Percentiles rank a stretch among this genome's conserved stretches.
Evolutionary conservation across 345 rosid species (phyloP).

Genomic region (Dipteronia sinensis): DNA sequence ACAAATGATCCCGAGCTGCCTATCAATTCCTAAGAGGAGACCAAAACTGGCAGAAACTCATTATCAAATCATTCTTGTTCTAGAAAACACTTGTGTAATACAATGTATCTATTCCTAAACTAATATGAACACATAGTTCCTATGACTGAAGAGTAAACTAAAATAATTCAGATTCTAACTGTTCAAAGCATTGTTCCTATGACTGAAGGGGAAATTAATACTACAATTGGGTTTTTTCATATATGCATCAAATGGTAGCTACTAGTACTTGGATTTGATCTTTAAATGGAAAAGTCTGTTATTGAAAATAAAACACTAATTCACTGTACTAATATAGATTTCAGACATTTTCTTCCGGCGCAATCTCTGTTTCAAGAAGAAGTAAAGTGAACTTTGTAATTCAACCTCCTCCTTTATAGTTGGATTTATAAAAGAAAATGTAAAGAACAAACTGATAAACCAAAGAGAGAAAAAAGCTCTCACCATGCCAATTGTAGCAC

Average conservation of each 20-base stretch:
- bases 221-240: not conserved
- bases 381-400: not conserved
- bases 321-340: not conserved
- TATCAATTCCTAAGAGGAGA: slow-evolving; percentile 64
- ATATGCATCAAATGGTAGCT: not conserved
- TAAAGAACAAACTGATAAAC: not conserved
- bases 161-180: not conserved
- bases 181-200: not conserved
- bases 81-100: not conserved
- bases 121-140: not conserved
- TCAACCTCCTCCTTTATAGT: not conserved
- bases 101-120: not conserved
- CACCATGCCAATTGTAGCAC: slow-evolving; percentile 70
- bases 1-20: slow-evolving; percentile 60
- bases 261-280: not conserved
- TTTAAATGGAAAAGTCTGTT: not conserved
- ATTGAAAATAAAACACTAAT: not conserved
- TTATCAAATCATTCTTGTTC: slow-evolving; percentile 41
- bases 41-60: slow-evolving; percentile 63
- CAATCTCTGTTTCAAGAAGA: not conserved
- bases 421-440: not conserved
- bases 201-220: not conserved
- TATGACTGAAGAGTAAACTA: not conserved
- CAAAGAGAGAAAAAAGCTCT: slow-evolving; percentile 1
- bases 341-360: too few species aligned